A percentile compares a stretch with the other conserved stretches of the same genome.
These are phyloP conservation scores for Mikania micrantha DNA, from an alignment of 129 eudicot species.

Conservation along the genomic window DNA sequence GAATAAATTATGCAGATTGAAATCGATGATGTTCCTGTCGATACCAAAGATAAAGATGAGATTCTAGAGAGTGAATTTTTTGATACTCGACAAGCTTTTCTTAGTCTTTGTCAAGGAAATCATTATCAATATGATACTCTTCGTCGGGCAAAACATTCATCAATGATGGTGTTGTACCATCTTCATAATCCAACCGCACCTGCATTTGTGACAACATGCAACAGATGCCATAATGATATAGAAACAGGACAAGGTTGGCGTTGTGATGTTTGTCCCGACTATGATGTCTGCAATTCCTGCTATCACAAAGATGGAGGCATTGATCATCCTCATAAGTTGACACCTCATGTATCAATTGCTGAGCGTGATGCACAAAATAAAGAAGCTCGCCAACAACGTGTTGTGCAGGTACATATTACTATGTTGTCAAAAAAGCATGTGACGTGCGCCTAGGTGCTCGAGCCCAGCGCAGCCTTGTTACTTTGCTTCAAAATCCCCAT, in stretches of 20 bases:
- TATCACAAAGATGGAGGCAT: slow-evolving; percentile 64
- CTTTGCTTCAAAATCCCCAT: too few relatives aligned
- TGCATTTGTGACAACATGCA: slow-evolving; percentile 78
- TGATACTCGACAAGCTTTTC: slow-evolving; percentile 84
- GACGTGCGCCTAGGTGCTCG: too few relatives aligned
- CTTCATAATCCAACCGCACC: slow-evolving; percentile 96
- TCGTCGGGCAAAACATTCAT: slow-evolving; percentile 95
- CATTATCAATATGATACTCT: slow-evolving; percentile 92
- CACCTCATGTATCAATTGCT: slow-evolving; percentile 65
- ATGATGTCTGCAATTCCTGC: slow-evolving; percentile 77
- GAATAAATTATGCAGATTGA: slow-evolving; percentile 43
- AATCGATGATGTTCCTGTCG: slow-evolving; percentile 52
- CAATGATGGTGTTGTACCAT: slow-evolving; percentile 95
- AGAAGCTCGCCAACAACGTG: slow-evolving; percentile 84
- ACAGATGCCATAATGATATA: slow-evolving; percentile 65
- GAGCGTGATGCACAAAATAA: slow-evolving; percentile 85
- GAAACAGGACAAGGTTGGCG: slow-evolving; percentile 99
- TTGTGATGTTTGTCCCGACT: slow-evolving; percentile 87
- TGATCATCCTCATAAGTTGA: slow-evolving; percentile 89
- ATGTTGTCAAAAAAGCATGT: too few relatives aligned
- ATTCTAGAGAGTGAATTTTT: slow-evolving; percentile 87
- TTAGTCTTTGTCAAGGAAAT: slow-evolving; percentile 92
- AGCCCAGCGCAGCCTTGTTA: too few relatives aligned
- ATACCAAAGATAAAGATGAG: slow-evolving; percentile 81
- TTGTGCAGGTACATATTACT: slow-evolving; percentile 52